phyloP scores from a whole-genome alignment of 2,329 filamentous ascomycete genomes.

The Rachicladosporium sp. region DNA sequence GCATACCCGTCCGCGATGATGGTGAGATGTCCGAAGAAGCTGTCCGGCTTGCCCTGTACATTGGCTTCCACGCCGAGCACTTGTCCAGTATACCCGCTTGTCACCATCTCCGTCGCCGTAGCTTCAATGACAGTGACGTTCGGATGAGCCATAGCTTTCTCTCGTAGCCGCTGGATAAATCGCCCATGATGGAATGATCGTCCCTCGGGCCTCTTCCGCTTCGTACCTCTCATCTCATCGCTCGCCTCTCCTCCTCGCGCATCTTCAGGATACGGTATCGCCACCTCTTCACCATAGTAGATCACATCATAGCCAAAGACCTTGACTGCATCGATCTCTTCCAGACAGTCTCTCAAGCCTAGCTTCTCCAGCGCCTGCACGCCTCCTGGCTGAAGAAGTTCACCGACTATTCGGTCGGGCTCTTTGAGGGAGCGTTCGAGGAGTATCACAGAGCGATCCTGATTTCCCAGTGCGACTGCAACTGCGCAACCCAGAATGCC shows the following conservation, averaged over 20 bases:
- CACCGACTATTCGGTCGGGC: slow-evolving; percentile 90
- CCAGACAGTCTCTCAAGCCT: slow-evolving; percentile 69
- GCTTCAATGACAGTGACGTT: slow-evolving; percentile 91
- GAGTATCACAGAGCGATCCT: slow-evolving; percentile 81
- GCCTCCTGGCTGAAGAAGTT: slow-evolving; percentile 86
- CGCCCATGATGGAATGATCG: slow-evolving; percentile 85
- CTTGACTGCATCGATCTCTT: slow-evolving; percentile 74
- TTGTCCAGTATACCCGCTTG: slow-evolving; percentile 53
- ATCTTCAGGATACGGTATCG: slow-evolving; percentile 66
- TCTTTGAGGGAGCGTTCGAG: slow-evolving; percentile 83
- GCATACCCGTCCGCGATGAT: slow-evolving; percentile 86
- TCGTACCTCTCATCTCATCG: slow-evolving; percentile 20
- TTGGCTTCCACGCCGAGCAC: slow-evolving; percentile 72
- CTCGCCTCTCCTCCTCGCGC: slow-evolving; percentile 26
- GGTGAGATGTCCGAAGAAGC: slow-evolving; percentile 78
- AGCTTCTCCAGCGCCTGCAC: slow-evolving; percentile 68
- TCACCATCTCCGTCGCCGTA: slow-evolving; percentile 65
- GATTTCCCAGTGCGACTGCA: slow-evolving; percentile 71
- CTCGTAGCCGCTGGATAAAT: slow-evolving; percentile 73
- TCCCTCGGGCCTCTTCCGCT: slow-evolving; percentile 51
- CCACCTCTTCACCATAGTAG: slow-evolving; percentile 61
- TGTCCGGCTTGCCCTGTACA: slow-evolving; percentile 54
- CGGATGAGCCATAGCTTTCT: slow-evolving; percentile 57
- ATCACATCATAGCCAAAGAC: slow-evolving; percentile 81
- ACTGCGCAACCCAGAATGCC: slow-evolving; percentile 81